Percentiles rank a stretch among this genome's conserved stretches.
Conservation (phyloP, 495 filamentous ascomycete genomes). For the Darksidea phi region DNA sequence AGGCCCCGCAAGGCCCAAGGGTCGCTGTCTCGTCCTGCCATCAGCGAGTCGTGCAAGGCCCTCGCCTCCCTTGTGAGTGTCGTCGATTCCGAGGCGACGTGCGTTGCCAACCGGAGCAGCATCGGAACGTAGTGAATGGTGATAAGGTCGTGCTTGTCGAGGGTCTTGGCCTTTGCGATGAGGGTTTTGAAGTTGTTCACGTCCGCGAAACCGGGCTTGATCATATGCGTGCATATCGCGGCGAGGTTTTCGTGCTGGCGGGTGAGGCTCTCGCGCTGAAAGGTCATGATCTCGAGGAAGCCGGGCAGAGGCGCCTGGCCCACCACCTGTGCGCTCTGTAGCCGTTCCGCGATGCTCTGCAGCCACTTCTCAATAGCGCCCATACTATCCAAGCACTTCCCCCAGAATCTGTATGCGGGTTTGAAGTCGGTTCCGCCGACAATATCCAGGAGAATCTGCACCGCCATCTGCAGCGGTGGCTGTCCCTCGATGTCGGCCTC, state of each 20-base stretch:
- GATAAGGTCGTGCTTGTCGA: slow-evolving; percentile 69
- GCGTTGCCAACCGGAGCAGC: slow-evolving; percentile 44
- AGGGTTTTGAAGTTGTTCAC: slow-evolving; percentile 71
- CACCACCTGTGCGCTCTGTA: slow-evolving; percentile 67
- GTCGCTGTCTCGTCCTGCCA: slow-evolving; percentile 60
- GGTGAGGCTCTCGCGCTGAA: slow-evolving; percentile 68
- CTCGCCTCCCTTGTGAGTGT: slow-evolving; percentile 60
- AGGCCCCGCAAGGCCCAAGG: slow-evolving; percentile 69
- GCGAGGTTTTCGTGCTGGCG: slow-evolving; percentile 88
- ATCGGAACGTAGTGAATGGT: slow-evolving; percentile 78
- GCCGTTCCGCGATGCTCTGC: slow-evolving; percentile 65
- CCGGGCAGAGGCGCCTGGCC: slow-evolving; percentile 59
- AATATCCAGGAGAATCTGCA: slow-evolving; percentile 22
- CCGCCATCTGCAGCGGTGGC: slow-evolving; percentile 48
- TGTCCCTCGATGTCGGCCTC: slow-evolving; percentile 45
- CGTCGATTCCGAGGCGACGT: slow-evolving; percentile 16
- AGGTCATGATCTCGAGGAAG: slow-evolving; percentile 66
- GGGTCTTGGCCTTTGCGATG: slow-evolving; percentile 59
- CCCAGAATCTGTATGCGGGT: slow-evolving; percentile 51
- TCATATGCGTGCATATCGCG: slow-evolving; percentile 68
- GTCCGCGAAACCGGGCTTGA: slow-evolving; percentile 68
- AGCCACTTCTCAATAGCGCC: slow-evolving; percentile 70
- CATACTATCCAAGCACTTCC: slow-evolving; percentile 71
- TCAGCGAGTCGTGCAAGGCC: slow-evolving; percentile 64
- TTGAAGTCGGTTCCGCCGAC: slow-evolving; percentile 19